Evolutionary conservation across 768 basidiomycete genomes (phyloP), one percentile per base, ranked within the genome.

Genomic region (Lactarius sp.): DNA sequence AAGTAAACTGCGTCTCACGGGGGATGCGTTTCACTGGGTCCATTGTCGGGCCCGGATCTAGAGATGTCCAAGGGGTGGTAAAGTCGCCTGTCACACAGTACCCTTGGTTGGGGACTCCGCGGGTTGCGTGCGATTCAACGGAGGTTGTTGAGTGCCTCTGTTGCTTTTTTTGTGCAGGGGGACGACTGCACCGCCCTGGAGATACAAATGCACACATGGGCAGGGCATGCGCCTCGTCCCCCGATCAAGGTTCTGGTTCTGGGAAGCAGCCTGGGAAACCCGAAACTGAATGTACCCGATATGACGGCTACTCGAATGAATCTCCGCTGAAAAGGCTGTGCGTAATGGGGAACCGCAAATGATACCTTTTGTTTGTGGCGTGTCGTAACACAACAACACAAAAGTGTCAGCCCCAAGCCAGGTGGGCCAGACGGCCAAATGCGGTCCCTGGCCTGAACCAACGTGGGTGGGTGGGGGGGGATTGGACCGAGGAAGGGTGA

Each of bases 171-270:
- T 56, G 42, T 56, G 59, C 57, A 7, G 41, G 27, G 27, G 27
- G 59, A 14, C 53, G 41, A 50, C 59, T 56, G 54, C 59, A 65
- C 59, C 59, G 64, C 64, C 64, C 64, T 56, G 54, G 56, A 62
- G 60, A 61, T 52, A 54, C 55, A 44, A 55, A 60, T 44, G 36
- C 27, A 37, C 27, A 58, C 50, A 46, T 27, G 20, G 54, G 27
- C 27, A 27, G 27, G 18, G 27, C 47, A 44, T 41, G 31, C 60
- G 27, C 60, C 34, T 55, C 47, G 44, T 27, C 64, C 63, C 64
- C 63, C 64, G 64, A 65, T 65, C 64, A 65, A 65, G 54, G 33
- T 60, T 64, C 58, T 60, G 59, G 59, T 60, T 65, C 59, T 60
- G 59, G 59, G 64, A 60, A 60, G 59, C 54, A 60, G 57, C 62